These are phyloP conservation scores for Dactylonectria estremocensis DNA, from an alignment of 2,329 filamentous ascomycete species.

Conservation along the genomic window DNA sequence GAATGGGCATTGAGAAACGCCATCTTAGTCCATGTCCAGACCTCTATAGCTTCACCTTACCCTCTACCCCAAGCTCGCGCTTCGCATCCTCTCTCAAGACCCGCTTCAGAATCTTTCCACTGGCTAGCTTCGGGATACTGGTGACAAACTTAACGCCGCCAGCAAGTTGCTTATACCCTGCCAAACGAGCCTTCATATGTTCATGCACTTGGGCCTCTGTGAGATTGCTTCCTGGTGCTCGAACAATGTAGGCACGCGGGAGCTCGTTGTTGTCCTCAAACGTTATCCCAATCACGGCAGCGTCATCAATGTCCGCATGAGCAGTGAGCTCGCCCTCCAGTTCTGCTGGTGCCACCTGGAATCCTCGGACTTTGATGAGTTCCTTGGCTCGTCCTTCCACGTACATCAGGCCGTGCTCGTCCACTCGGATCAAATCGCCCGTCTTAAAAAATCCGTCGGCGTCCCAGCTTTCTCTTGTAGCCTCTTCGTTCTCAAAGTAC, in stretches of 20 bases:
- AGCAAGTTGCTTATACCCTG: not conserved
- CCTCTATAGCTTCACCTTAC: not conserved
- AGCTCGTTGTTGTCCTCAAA: not conserved
- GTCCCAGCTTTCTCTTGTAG: conserved; percentile 7
- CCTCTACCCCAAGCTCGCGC: not conserved
- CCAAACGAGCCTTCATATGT: not conserved
- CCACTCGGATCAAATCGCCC: conserved; percentile 6
- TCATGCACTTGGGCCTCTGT: not conserved
- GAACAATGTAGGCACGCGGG: conserved; percentile 13
- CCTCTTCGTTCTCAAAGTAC: conserved; percentile 5
- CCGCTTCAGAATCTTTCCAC: conserved; percentile 16
- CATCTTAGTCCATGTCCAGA: too few relatives aligned
- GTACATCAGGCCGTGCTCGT: conserved; percentile 2
- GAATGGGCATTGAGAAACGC: too few relatives aligned
- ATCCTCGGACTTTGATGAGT: conserved; percentile 13
- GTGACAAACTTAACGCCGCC: conserved; percentile 1
- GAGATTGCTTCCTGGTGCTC: not conserved
- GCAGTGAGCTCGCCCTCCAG: conserved; percentile 7
- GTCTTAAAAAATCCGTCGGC: conserved; percentile 8
- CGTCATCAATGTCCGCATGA: conserved; percentile 6
- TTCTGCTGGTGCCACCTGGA: conserved; percentile 16
- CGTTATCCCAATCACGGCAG: conserved; percentile 8
- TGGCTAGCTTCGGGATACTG: not conserved
- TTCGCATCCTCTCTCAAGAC: conserved; percentile 9
- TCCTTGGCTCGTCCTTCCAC: conserved; percentile 1